phyloP scores from a whole-genome alignment of 1,284 basidiomycete species.

The Puccinia triticina region DNA sequence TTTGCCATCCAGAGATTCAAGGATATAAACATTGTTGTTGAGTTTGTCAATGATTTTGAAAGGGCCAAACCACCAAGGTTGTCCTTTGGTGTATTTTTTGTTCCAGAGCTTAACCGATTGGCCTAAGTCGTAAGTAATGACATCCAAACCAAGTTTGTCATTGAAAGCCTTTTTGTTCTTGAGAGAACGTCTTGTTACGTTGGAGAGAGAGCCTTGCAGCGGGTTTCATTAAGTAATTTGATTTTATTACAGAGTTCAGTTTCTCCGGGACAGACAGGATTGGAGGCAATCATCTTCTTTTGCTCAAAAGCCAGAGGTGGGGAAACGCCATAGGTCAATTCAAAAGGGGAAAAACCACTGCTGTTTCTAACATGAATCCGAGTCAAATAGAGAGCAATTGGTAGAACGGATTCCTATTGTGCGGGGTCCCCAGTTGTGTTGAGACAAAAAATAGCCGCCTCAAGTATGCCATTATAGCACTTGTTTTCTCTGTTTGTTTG shows the following conservation, averaged over 20 bases:
- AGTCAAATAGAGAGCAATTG: background rate
- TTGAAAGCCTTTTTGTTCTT: background rate
- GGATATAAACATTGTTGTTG: too few relatives aligned
- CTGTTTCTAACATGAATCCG: background rate
- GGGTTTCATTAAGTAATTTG: background rate
- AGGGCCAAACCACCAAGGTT: conserved; percentile 10
- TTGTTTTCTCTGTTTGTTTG: conserved; percentile 4
- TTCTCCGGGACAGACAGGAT: background rate
- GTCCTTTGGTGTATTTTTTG: background rate
- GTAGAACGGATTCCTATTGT: background rate
- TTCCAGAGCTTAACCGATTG: conserved; percentile 6
- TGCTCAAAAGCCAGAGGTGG: background rate
- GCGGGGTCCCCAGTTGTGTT: background rate
- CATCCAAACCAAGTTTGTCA: background rate
- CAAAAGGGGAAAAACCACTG: background rate
- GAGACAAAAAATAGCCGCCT: background rate
- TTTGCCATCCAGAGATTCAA: too few relatives aligned
- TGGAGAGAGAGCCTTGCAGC: background rate
- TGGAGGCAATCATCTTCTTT: background rate
- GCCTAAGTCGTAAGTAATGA: background rate
- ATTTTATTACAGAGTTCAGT: background rate
- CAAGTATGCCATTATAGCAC: conserved; percentile 20
- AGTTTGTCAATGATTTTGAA: background rate
- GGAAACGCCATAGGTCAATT: background rate
- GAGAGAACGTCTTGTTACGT: background rate